Evolutionary conservation across 2,329 filamentous ascomycete genomes (phyloP).

Genomic region (Alternaria sp.): DNA sequence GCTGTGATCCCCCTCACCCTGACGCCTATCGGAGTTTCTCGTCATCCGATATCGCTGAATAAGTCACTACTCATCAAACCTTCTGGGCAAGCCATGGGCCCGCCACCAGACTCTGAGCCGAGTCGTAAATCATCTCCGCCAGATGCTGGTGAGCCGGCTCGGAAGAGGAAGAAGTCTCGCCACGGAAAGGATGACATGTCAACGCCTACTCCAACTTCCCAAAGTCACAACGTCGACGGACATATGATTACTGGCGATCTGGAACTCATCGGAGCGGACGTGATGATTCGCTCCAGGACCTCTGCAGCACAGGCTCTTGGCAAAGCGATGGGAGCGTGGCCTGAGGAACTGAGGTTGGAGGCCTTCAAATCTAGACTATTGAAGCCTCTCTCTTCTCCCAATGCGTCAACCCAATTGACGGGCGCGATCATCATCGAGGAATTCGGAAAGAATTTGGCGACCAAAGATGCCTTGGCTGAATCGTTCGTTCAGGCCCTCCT

Average conservation of each 20-base stretch:
- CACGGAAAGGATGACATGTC: slow-evolving; percentile 68
- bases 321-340: slow-evolving; percentile 79
- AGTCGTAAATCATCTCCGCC: slow-evolving; percentile 46
- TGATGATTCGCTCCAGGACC: slow-evolving; percentile 88
- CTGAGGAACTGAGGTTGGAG: slow-evolving; percentile 66
- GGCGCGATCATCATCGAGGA: slow-evolving; percentile 88
- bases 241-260: slow-evolving; percentile 98
- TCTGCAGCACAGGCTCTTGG: slow-evolving; percentile 87
- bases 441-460: slow-evolving; percentile 69
- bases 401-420: slow-evolving; percentile 86
- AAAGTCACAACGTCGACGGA: slow-evolving; percentile 87
- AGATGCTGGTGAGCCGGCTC: slow-evolving; percentile 61
- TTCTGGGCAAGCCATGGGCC: slow-evolving; percentile 83
- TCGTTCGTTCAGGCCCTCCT: slow-evolving; percentile 73
- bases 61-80: slow-evolving; percentile 88
- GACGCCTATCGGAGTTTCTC: slow-evolving; percentile 90
- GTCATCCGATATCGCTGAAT: slow-evolving; percentile 93
- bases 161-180: slow-evolving; percentile 86
- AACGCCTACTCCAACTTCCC: slow-evolving; percentile 66
- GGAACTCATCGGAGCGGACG: slow-evolving; percentile 89
- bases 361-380: slow-evolving; percentile 72
- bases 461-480: slow-evolving; percentile 61
- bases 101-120: slow-evolving; percentile 47
- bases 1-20: slow-evolving; percentile 85
- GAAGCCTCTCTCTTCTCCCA: slow-evolving; percentile 73